Evolutionary conservation across 345 rosid genomes (phyloP).

Genomic region (Arabidopsis thaliana): DNA sequence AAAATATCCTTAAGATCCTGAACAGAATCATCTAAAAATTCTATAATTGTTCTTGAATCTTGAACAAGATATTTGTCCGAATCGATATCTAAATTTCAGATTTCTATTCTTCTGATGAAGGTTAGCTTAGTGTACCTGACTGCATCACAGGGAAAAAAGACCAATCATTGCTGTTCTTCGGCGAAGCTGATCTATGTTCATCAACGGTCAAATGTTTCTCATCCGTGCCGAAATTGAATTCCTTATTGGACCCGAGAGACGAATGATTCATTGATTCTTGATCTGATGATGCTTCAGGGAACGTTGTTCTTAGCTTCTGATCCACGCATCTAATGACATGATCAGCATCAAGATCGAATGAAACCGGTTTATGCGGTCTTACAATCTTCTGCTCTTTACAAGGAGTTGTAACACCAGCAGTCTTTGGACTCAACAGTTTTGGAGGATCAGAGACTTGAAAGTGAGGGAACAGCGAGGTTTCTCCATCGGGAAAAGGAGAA

Average conservation of each 20-base stretch:
- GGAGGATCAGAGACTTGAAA: conserved; percentile 69
- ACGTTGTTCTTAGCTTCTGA: conserved; percentile 50
- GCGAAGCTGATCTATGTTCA: conserved; percentile 43
- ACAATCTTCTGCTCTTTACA: conserved; percentile 45
- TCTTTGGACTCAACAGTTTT: conserved; percentile 63
- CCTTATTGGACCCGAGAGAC: conserved; percentile 65
- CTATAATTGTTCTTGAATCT: conserved; percentile 25
- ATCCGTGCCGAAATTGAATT: conserved; percentile 68
- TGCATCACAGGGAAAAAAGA: conserved; percentile 84
- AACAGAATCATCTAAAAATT: conserved; percentile 21
- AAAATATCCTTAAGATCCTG: conserved; percentile 23
- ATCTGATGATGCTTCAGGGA: conserved; percentile 47
- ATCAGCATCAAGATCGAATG: conserved; percentile 63
- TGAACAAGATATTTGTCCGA: conserved; percentile 19
- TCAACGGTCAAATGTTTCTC: conserved; percentile 60
- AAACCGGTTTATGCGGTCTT: conserved; percentile 53
- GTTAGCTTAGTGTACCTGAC: conserved; percentile 64
- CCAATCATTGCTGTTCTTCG: conserved; percentile 54
- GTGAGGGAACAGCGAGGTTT: conserved; percentile 58
- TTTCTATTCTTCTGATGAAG: conserved; percentile 12
- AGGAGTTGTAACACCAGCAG: conserved; percentile 54
- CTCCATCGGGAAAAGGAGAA: conserved; percentile 88
- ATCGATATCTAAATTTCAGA: conserved; percentile 25
- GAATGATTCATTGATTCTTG: conserved; percentile 46
- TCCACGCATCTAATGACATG: conserved; percentile 56